Evolutionary conservation across 2,329 filamentous ascomycete species (phyloP).

Genomic region (Fusarium aywerte): DNA sequence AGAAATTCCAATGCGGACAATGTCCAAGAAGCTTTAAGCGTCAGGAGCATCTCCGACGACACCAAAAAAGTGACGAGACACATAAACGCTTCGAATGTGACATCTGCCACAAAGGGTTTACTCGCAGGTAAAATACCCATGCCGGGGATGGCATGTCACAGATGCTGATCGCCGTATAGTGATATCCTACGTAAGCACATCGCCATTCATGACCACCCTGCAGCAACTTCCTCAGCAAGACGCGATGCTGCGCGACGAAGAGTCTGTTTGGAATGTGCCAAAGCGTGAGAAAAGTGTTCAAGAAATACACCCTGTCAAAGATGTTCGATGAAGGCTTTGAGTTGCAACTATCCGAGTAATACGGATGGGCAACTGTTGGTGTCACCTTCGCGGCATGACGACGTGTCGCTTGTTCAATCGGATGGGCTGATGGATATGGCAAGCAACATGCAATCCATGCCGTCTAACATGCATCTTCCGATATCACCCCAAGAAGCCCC

Average conservation of each 20-base stretch:
- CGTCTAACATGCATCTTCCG: neutral
- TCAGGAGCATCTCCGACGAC: constrained; percentile 36
- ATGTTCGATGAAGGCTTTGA: constrained; percentile 14
- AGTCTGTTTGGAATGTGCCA: constrained; percentile 31
- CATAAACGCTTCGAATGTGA: constrained; percentile 25
- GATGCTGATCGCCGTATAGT: neutral
- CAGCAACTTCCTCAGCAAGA: neutral
- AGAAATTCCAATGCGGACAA: constrained; percentile 28
- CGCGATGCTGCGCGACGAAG: constrained; percentile 1
- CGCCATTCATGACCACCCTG: constrained; percentile 1
- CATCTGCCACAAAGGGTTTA: constrained; percentile 32
- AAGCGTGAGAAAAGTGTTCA: constrained; percentile 30
- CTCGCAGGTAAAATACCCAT: constrained; percentile 24
- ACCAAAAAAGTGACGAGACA: constrained; percentile 30
- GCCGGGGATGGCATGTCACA: accelerated
- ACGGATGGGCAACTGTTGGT: accelerated
- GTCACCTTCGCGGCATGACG: neutral
- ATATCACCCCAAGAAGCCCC: neutral
- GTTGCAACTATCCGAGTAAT: constrained; percentile 13
- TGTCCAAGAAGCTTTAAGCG: constrained; percentile 36
- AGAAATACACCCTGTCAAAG: constrained; percentile 23
- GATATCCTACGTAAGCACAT: constrained; percentile 13
- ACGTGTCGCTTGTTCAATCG: neutral
- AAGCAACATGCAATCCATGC: neutral
- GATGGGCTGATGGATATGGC: neutral